Evolutionary conservation across 306 rosid species (phyloP), one percentile per base, ranked within the genome.

Genomic region (Fagus crenata): DNA sequence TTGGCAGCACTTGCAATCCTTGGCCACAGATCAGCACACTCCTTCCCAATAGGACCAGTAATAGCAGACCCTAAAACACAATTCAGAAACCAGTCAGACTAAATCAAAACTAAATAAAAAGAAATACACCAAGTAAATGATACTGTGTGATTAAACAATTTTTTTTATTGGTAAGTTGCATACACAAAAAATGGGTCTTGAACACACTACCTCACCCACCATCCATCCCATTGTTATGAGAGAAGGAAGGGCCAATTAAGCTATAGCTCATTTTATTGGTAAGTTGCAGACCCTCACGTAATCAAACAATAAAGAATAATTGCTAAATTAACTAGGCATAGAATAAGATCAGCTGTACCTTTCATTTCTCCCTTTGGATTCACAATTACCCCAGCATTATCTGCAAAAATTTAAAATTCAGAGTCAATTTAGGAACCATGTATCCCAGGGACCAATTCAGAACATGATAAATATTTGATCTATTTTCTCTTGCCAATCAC

Each of bases 361-460:
- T 89, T 82, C 89, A 89, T 89, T 77, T 89, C 88, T 72, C 89
- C 91, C 81, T 87, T 83, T 0, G 88, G 89, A 53, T 89, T 89
- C 60, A 85, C 89, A 7, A 89, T 85, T 7, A 87, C 89, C 63
- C 93, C 91, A 7, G 88, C 91, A 41, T 89, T 83, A 60, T 85
- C 91, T 85, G 88, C 36, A 76, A 53, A 53, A 22, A 17, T 2
- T 49, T 0, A 22, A 28, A 33, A 53, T 8, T 67, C 2, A 12
- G 12, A 28, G 2, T 17, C 49, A 11, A 4, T 28, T 1, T 22
- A 22, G 17, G 3, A 2, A 49, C 33, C 7, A 14, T 2, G 2
- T 15, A 32, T 18, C 4, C 2, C 1, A 41, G 18, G 7, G 59
- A 49, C 13, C 5, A 40, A 12, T 63, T 33, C n/a, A 35, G 64